Conservation (phyloP, 148 eudicot species). For the Arbutus unedo region DNA sequence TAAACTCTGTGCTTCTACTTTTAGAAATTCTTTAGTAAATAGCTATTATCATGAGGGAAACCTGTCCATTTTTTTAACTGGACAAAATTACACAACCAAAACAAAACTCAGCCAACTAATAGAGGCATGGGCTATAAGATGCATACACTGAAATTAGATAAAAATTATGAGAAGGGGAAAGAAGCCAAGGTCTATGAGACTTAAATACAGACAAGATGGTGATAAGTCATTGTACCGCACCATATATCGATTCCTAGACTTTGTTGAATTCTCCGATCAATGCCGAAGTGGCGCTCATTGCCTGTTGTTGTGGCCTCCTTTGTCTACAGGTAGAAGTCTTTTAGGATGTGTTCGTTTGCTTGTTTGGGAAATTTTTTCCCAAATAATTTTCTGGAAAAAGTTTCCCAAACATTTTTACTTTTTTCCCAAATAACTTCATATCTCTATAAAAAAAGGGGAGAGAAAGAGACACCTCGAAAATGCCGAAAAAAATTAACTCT, state of each 20-base stretch:
- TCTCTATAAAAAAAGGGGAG: no score
- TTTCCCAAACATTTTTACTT: no score
- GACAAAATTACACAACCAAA: neutral
- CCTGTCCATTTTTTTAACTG: neutral
- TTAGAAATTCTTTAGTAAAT: neutral
- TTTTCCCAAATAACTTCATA: no score
- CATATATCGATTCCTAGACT: neutral
- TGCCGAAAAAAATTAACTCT: no score
- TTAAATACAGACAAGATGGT: neutral
- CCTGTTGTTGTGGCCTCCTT: neutral
- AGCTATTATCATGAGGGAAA: neutral
- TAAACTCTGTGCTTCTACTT: neutral
- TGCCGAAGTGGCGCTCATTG: neutral
- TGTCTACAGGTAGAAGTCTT: neutral
- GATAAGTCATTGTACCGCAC: neutral
- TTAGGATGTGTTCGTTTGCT: no score
- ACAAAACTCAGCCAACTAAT: neutral
- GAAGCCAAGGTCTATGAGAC: neutral
- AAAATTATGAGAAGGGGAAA: neutral
- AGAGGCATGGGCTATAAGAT: neutral
- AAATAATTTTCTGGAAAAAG: no score
- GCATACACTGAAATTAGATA: no score
- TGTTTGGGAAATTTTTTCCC: no score
- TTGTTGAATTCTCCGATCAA: neutral
- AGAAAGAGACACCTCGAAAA: no score